Base-by-base conservation (phyloP, 176 grass and related monocot genomes). In the Oropetium thomaeum region DNA sequence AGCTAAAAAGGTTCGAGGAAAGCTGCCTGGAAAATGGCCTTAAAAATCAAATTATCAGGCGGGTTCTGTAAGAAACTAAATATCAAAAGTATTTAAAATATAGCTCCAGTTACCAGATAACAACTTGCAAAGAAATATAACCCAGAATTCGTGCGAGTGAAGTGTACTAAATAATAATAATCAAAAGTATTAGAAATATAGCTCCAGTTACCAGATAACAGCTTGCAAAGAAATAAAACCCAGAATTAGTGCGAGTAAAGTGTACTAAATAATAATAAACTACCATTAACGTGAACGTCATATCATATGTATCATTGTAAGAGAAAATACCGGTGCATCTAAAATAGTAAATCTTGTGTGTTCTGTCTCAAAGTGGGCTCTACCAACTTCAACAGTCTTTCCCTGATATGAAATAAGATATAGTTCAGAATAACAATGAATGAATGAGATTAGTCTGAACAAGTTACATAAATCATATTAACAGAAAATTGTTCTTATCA, bases 381-480 rank as follows among this genome's bases (percentile, higher is more conserved):
- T 93, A 29, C 90, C 90, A 80, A 93, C 90, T 70, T 93, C 87
- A 76, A 93, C 90, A 70, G 90, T 93, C 71, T 84, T 93, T 33
- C 90, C 90, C 90, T 93, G 83, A 68, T 39, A 77, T 55, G 30
- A 53, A 82, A 82, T 47, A 15, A 58, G 2, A 52, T 52, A 71
- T 58, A 57, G 7, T 39, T 44, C 40, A 44, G 31, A 88, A 51
- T 57, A 62, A 62, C 34, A 75, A 73, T 48, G 40, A 38, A 10
- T 4, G 10, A 2, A 48, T 30, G 30, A 69, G 22, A 12, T 58
- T 37, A 69, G 7, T 0, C 0, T 4, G 20, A 44, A 15, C 4
- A 8, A 69, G 40, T 63, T 51, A 80, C 65, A 67, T 23, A 67
- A 65, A 65, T 83, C 10, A 59, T 28, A 39, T 28, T 27, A 69